phyloP scores from a whole-genome alignment of 2,329 filamentous ascomycete genomes.

The Alternaria metachromatica region DNA sequence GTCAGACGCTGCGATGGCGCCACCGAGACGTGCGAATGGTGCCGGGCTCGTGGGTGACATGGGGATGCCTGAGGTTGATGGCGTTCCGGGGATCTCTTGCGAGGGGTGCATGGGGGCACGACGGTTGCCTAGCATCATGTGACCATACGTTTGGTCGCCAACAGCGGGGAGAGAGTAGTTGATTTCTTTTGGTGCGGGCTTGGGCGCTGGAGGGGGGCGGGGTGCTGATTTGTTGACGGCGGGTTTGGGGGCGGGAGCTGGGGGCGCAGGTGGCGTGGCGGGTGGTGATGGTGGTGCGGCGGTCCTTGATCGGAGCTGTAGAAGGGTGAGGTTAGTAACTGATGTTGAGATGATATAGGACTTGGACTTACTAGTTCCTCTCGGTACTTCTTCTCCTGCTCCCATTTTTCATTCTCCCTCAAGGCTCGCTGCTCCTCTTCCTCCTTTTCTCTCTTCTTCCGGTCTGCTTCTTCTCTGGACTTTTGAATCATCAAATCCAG shows the following conservation, averaged over 20 bases:
- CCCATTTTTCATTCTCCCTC: not conserved
- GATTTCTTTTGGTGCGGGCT: constrained; percentile 6
- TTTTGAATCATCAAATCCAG: constrained; percentile 13
- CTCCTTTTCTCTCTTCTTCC: constrained; percentile 8
- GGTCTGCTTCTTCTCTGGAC: constrained; percentile 14
- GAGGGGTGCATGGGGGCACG: constrained; percentile 30
- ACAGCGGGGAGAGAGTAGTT: constrained; percentile 26
- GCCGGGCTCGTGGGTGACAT: constrained; percentile 10
- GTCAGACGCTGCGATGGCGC: constrained; percentile 4
- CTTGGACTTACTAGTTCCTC: constrained; percentile 9
- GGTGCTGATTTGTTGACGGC: constrained; percentile 1
- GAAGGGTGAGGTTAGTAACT: not conserved
- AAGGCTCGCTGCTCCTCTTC: constrained; percentile 16
- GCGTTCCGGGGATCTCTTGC: constrained; percentile 22
- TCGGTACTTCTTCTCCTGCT: constrained; percentile 1
- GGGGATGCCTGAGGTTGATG: constrained; percentile 8
- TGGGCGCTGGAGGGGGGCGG: constrained; percentile 16
- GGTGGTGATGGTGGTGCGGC: constrained; percentile 7
- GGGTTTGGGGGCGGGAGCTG: constrained; percentile 7
- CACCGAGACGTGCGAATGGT: constrained; percentile 3
- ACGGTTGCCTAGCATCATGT: constrained; percentile 28
- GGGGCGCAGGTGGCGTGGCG: constrained; percentile 8
- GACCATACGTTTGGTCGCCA: constrained; percentile 27
- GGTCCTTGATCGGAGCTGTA: constrained; percentile 8
- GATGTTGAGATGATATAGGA: not conserved